Conservation (phyloP, 164 flowering plant genomes). For the Piper betle region DNA sequence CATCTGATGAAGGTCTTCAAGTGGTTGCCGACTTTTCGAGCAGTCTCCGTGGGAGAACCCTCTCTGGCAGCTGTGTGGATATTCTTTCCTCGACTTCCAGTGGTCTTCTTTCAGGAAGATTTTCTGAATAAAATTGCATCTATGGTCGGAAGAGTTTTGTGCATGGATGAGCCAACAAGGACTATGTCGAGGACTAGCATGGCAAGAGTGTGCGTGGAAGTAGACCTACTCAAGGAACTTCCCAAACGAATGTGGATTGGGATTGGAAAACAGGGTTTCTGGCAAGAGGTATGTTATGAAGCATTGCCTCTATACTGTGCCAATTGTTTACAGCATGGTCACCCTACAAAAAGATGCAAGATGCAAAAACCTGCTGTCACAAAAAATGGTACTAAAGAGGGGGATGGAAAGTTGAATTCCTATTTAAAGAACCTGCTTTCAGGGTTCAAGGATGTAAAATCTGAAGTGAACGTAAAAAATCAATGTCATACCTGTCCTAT, state of each 20-base stretch:
- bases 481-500: neutral
- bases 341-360: neutral
- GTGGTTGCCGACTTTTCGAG: neutral
- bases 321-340: neutral
- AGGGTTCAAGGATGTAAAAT: neutral
- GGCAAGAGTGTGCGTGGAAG: slow-evolving; percentile 1
- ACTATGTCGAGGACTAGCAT: neutral
- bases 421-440: neutral
- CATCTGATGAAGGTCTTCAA: slow-evolving; percentile 3
- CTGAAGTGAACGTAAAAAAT: neutral
- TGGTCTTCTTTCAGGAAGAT: slow-evolving; percentile 1
- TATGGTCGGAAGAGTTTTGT: neutral
- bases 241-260: slow-evolving; percentile 1
- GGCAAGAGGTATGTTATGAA: neutral
- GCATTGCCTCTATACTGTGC: neutral
- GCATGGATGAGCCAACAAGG: slow-evolving; percentile 1
- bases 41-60: neutral
- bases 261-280: neutral
- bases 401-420: neutral
- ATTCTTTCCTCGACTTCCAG: neutral
- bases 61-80: slow-evolving; percentile 1
- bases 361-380: neutral
- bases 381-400: neutral
- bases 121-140: neutral
- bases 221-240: neutral